Evolutionary conservation across 352 stramenopile genomes (phyloP).

Genomic region (Aphanomyces invadans): DNA sequence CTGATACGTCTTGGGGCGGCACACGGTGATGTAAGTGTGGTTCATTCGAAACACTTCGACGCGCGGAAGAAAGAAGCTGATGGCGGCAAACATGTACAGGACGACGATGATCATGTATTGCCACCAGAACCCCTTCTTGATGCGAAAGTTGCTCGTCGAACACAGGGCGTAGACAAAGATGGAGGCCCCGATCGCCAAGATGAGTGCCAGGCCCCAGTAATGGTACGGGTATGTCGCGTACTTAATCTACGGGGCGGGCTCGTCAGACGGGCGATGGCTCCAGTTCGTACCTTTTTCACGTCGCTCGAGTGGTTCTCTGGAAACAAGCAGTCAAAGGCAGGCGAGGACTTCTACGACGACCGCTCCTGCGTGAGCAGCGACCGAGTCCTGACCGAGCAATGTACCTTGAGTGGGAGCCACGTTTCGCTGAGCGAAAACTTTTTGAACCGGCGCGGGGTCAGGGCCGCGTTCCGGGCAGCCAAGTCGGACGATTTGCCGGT

Average conservation of each 20-base stretch:
- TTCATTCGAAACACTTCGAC: conserved; percentile 25
- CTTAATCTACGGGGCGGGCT: conserved; percentile 24
- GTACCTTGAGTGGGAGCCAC: conserved; percentile 23
- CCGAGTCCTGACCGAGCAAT: neutral
- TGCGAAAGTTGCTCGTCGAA: conserved; percentile 21
- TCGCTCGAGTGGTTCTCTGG: conserved; percentile 22
- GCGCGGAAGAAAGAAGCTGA: conserved; percentile 2
- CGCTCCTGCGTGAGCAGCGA: neutral
- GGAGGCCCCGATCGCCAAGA: conserved; percentile 1
- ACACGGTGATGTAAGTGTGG: neutral
- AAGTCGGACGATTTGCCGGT: neutral
- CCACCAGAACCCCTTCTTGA: conserved; percentile 24
- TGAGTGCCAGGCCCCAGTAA: conserved; percentile 11
- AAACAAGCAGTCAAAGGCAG: conserved; percentile 20
- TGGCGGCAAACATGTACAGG: conserved; percentile 4
- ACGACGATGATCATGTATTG: conserved; percentile 22
- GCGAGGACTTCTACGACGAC: conserved; percentile 13
- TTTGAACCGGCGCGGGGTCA: conserved; percentile 10
- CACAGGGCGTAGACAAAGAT: conserved; percentile 21
- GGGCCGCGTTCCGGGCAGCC: neutral
- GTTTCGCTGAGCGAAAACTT: conserved; percentile 19
- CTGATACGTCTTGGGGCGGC: conserved; percentile 7
- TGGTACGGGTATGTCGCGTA: conserved; percentile 23
- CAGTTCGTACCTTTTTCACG: conserved; percentile 18
- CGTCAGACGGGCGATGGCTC: too few species aligned